Evolutionary conservation across 495 filamentous ascomycete genomes (phyloP), one percentile per base, ranked within the genome.

Genomic region (Aspergillus coremiiformis): DNA sequence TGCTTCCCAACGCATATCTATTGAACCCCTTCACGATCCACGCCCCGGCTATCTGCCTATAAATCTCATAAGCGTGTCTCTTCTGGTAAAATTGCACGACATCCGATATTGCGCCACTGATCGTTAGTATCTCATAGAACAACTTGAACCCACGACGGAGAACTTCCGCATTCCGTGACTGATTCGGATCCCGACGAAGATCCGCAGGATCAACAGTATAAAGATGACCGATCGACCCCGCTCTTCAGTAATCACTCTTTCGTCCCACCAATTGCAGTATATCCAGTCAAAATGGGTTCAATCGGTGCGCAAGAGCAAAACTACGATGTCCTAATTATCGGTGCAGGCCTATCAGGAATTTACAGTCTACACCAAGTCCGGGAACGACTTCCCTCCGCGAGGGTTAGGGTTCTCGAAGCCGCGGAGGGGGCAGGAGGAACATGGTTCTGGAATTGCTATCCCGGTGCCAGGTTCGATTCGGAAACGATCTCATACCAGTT

Each of bases 281-380:
- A 37, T 14, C 14, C 17, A 15, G 32, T 9, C 24, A 49, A 33
- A 14, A 58, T 58, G 55, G 51, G 55, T 29, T 51, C 46, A 22
- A 45, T 49, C 46, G 51, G 53, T 43, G 10, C 21, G 15, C 39
- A 24, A 24, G 49, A 52, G 15, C 49, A 63, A 4, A 47, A 56
- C 53, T 66, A 64, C 19, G 74, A 78, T 56, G 75, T 73, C 20
- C 53, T 80, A 4, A 74, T 79, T 47, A 65, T 80, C 21, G 77
- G 77, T 7, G 76, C 71, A 3, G 77, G 77, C 0, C 69, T 80
- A 35, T 68, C 66, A 23, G 77, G 77, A 9, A 53, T 75, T 20
- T 77, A 75, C 53, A 52, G 64, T 0, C 53, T 75, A 7, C 62
- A 74, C 49, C 57, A 62, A 7, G 61, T 79, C 12, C 64, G 71